Base-by-base conservation (phyloP, 2,329 filamentous ascomycete species). In the Aspergillus tamarii region DNA sequence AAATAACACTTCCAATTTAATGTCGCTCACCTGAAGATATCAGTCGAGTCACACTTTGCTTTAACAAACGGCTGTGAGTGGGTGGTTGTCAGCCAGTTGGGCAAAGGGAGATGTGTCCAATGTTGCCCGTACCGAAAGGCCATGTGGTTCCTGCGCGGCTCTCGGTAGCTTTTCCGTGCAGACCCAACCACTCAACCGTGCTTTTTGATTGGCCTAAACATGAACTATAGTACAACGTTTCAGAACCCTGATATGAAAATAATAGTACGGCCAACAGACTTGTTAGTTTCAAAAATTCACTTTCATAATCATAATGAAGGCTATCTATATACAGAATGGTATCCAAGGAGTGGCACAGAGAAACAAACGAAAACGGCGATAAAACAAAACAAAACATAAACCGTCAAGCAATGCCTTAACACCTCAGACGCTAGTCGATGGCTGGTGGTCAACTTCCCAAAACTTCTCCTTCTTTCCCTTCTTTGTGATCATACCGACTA, bases 391-490 rank as follows among this genome's bases (percentile, higher is more conserved):
- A 57, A 23, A 48, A 48, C 28, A 59, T 28, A 57, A 61, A 53
- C 23, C 16, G 36, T 16, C 26, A 59, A 41, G 2, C 16, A 23
- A 50, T 34, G 7, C 21, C 19, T 11, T 34, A 12, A 34, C 32
- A 12, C 32, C 32, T 52, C 28, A 58, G 9, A 59, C 48, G 41
- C 34, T 48, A 30, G 45, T 56, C 30, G 57, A 50, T 23, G 32
- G 26, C 26, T 32, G 39, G 2, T 60, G 45, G 12, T 21, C 60
- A 6, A 21, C 64, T 61, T 82, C 76, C 80, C 80, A 82, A 60
- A 78, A 82, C 45, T 70, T 77, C 54, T 74, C 72, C 58, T 78
- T 71, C 63, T 74, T 77, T 21, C 77, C 78, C 30, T 68, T 69
- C 3, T 73, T 74, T 26, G 58, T 70, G n/a, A 80, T 67, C 28